Base-by-base conservation (phyloP, 1,284 basidiomycete genomes). In the Trichosporon faecale region DNA sequence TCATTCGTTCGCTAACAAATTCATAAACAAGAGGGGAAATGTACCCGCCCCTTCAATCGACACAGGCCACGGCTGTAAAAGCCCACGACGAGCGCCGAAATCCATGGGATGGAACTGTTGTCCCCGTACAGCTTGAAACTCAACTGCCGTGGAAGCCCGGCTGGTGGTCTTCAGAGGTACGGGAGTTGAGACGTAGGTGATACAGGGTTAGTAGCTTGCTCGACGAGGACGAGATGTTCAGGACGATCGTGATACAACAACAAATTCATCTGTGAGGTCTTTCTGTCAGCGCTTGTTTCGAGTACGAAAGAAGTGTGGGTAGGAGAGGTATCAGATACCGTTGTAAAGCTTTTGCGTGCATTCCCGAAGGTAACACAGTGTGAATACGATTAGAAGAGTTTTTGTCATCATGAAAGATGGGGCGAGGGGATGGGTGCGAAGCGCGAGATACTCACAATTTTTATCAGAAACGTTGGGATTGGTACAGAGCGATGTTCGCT, bases 331-430 rank as follows among this genome's bases (percentile, higher is more conserved):
- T 83, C 81, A 75, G 81, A 82, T 83, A 83, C 81, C 81, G 81
- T 83, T 83, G 81, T 77, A 78, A 61, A 61, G 57, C 75, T 79
- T 72, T 67, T 80, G 71, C 73, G 78, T 78, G 76, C 78, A 78
- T 77, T 76, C 76, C 78, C 75, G 70, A 73, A 77, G 78, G 63
- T 80, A 65, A 73, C 80, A 80, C 78, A 83, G 81, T 83, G 81
- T 83, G 81, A 83, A 83, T 83, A 83, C 78, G 81, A 83, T 83
- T 83, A 83, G 79, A 73, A 76, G 74, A 75, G 70, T 80, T 68
- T 76, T 80, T 80, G 73, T 81, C 80, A 74, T 81, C 80, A 80
- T 78, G 63, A 66, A 70, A 67, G 40, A 31, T 40, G 70, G 55
- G 46, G 44, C 57, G 65, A 27, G 7, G 63, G 16, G 66, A 70